Percentiles rank a stretch among this genome's conserved stretches.
These are phyloP conservation scores for Scheffersomyces illinoinensis DNA, from an alignment of 1,139 yeast genomes.

Conservation along the genomic window DNA sequence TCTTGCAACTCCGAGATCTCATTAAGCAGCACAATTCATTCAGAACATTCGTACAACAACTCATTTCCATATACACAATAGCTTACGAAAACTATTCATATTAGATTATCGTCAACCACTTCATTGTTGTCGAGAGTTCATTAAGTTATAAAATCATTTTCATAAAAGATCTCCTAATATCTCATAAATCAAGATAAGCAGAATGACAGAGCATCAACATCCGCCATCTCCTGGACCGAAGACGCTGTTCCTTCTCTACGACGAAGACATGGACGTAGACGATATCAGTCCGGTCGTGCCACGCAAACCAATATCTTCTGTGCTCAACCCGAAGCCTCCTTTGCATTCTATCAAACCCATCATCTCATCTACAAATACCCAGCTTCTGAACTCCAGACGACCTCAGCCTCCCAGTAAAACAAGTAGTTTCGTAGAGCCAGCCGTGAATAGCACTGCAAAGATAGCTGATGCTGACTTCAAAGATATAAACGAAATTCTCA, in stretches of 20 bases:
- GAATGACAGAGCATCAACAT: not conserved
- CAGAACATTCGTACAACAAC: not conserved
- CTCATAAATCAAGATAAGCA: not conserved
- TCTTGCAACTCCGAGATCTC: not conserved
- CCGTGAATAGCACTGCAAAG: not conserved
- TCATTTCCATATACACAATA: not conserved
- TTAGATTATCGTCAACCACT: not conserved
- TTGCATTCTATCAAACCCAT: not conserved
- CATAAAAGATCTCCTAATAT: not conserved
- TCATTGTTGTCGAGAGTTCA: not conserved
- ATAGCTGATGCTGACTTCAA: conserved; percentile 8
- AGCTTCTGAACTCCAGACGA: not conserved
- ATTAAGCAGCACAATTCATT: not conserved
- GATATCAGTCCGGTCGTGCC: not conserved
- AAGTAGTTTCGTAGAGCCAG: not conserved
- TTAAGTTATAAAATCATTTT: not conserved
- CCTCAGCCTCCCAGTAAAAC: not conserved
- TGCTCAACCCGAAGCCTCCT: not conserved
- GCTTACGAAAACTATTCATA: not conserved
- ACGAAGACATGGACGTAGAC: conserved; percentile 9
- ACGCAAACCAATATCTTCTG: not conserved
- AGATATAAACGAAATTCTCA: conserved; percentile 36
- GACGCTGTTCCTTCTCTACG: conserved; percentile 12
- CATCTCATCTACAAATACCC: not conserved
- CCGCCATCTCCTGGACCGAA: not conserved